Evolutionary conservation across 2,329 filamentous ascomycete species (phyloP), one percentile per base, ranked within the genome.

Genomic region (Stachybotrys chlorohalonatus): DNA sequence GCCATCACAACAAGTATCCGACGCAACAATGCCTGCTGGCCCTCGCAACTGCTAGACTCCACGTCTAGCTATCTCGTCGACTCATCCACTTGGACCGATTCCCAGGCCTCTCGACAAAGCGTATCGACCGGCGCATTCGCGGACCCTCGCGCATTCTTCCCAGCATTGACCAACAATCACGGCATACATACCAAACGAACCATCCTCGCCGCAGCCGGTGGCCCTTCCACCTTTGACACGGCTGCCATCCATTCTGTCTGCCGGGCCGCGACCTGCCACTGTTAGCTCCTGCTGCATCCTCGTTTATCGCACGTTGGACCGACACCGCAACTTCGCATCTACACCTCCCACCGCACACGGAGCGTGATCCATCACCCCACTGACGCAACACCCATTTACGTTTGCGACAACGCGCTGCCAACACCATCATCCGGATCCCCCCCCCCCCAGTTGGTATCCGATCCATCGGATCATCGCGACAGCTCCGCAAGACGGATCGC

Each of bases 311-410:
- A 42, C 9, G n/a, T n/a, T n/a, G n/a, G n/a, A n/a, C n/a, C n/a
- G n/a, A n/a, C n/a, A n/a, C n/a, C n/a, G n/a, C n/a, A n/a, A n/a
- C n/a, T n/a, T 42, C 36, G 36, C 36, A 42, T 3, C 55, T 58
- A 47, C 54, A 57, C 52, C 54, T 58, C 58, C 36, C 42, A 53
- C 57, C 55, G 24, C 51, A 59, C 57, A 9, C 9, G 9, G 36
- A 42, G 55, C 60, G 63, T 62, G 61, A 58, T 56, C 36, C 59
- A 51, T 59, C 62, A 61, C 63, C 63, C 61, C 64, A 64, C 64
- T 66, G 64, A 66, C 64, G 64, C 64, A 66, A 66, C 53, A 56
- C 46, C 56, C 47, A 53, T 54, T 54, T 54, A 54, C 54, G 53
- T 54, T 45, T 51, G 58, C 57, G 55, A 58, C 61, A 56, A 39